Evolutionary conservation across 2,329 filamentous ascomycete genomes (phyloP).

Genomic region (Penicillium sclerotiorum): DNA sequence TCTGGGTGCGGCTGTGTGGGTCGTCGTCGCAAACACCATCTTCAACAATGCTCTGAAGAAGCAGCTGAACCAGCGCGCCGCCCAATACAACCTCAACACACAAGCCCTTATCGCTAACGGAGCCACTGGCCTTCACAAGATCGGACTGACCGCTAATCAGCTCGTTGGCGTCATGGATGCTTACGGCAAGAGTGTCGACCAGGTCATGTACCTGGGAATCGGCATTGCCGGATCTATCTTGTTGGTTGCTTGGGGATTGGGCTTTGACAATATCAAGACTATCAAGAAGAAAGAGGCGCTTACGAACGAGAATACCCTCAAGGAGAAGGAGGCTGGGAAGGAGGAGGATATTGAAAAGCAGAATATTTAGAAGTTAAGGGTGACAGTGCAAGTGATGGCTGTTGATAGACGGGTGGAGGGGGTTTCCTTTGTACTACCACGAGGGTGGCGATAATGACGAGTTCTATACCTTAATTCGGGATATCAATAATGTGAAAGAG

Average conservation of each 20-base stretch:
- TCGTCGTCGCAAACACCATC: conserved; percentile 33
- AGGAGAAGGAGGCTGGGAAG: no score
- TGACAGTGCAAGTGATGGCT: no score
- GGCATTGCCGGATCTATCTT: conserved; percentile 19
- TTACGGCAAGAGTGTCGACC: conserved; percentile 31
- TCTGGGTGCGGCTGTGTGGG: conserved; percentile 33
- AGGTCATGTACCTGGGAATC: conserved; percentile 34
- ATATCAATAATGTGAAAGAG: no score
- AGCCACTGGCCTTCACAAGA: conserved; percentile 24
- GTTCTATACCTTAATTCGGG: no score
- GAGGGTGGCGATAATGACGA: no score
- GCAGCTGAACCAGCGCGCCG: conserved; percentile 17
- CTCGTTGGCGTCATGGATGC: conserved; percentile 31
- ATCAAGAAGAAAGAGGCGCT: no score
- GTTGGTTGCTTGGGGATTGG: conserved; percentile 29
- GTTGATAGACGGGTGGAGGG: no score
- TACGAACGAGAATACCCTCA: no score
- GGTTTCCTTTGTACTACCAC: no score
- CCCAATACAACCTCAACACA: conserved; percentile 19
- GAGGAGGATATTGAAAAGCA: no score
- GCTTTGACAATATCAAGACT: no score
- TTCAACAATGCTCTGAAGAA: conserved; percentile 29
- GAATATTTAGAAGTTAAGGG: no score
- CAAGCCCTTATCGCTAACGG: conserved; percentile 28
- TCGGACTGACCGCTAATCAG: conserved; percentile 25